Conservation (phyloP, 257 asterid species). For the Ligustrum vulgare region DNA sequence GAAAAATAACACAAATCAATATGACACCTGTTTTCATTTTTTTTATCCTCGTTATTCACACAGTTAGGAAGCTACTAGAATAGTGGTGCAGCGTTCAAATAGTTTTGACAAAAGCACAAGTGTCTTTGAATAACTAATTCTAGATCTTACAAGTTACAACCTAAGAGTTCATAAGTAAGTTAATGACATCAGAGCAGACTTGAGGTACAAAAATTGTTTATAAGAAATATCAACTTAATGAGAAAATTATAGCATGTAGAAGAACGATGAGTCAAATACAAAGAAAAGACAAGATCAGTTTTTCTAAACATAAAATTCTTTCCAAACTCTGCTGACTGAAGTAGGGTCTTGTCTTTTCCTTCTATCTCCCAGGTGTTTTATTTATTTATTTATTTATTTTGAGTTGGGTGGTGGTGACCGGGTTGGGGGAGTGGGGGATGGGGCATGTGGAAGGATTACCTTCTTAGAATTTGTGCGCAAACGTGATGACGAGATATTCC, state of each 20-base stretch:
- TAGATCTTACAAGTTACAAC: constrained; percentile 5
- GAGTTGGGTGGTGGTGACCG: constrained; percentile 11
- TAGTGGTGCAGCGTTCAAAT: not conserved
- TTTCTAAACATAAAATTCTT: not conserved
- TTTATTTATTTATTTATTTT: not conserved
- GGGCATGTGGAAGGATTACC: constrained; percentile 40
- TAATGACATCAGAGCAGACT: not conserved
- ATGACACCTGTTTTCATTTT: not conserved
- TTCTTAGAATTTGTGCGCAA: constrained; percentile 72
- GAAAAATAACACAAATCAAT: constrained; percentile 10
- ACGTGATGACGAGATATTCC: constrained; percentile 90
- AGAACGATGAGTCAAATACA: not conserved
- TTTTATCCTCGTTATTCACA: not conserved
- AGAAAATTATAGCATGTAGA: not conserved
- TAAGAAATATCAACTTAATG: not conserved
- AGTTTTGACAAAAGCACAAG: not conserved
- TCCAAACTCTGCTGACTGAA: constrained; percentile 12
- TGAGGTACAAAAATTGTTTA: not conserved
- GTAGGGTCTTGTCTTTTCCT: not conserved
- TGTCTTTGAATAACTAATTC: constrained; percentile 9
- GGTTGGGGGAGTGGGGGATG: not conserved
- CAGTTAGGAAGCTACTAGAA: not conserved
- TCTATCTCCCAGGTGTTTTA: not conserved
- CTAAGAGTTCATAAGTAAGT: not conserved
- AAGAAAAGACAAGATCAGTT: not conserved